Conservation (phyloP, 441 rosid species). For the Euphorbia neoarborescens region DNA sequence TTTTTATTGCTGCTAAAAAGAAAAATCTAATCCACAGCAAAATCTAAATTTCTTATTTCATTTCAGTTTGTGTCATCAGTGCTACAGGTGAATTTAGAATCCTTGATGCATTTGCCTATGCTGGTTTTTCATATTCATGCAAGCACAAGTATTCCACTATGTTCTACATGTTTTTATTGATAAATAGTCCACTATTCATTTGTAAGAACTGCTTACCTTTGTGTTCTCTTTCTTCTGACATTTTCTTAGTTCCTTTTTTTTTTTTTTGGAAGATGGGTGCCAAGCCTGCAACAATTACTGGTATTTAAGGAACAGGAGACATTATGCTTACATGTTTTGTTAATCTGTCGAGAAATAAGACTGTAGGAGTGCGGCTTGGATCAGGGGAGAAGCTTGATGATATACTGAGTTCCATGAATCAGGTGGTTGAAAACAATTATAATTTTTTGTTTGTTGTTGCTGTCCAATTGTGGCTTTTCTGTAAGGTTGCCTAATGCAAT, state of each 20-base stretch:
- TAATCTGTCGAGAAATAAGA: constrained; percentile 79
- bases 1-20: neutral
- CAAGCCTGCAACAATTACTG: constrained; percentile 78
- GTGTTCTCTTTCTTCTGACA: constrained; percentile 13
- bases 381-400: constrained; percentile 82
- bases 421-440: constrained; percentile 44
- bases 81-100: neutral
- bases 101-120: neutral
- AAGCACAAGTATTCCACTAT: neutral
- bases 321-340: constrained; percentile 92
- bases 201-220: neutral
- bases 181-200: neutral
- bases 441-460: too few species aligned
- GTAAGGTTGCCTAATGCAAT: neutral
- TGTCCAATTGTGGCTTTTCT: constrained; percentile 10
- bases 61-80: neutral
- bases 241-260: constrained; percentile 1
- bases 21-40: neutral
- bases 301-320: constrained; percentile 93
- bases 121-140: neutral
- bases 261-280: constrained; percentile 73
- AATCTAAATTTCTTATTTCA: neutral
- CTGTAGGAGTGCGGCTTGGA: constrained; percentile 85
- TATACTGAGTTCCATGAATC: constrained; percentile 73
- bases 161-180: neutral